Percentiles rank a stretch among this genome's conserved stretches.
Conservation (phyloP, 177 flowering plant species). For the Telopea speciosissima region DNA sequence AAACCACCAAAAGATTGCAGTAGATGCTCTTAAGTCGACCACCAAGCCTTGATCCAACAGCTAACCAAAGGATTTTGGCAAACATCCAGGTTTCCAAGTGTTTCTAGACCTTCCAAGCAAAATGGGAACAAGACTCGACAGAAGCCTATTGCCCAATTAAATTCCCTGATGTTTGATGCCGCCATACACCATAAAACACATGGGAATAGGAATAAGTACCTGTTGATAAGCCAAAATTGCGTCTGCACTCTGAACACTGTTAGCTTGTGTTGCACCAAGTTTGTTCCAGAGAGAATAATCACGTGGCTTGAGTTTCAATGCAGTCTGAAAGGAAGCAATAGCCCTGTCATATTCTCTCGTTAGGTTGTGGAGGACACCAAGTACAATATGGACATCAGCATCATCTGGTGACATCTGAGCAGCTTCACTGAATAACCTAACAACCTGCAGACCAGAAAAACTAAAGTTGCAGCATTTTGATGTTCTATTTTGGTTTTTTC, state of each 20-base stretch:
- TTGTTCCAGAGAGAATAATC: slow-evolving; percentile 99
- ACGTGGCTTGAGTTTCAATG: slow-evolving; percentile 79
- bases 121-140: too few relatives aligned
- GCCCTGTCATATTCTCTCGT: slow-evolving; percentile 90
- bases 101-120: too few relatives aligned
- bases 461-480: neutral
- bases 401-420: slow-evolving; percentile 85
- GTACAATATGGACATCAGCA: slow-evolving; percentile 93
- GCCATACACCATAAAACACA: neutral
- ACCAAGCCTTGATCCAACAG: too few relatives aligned
- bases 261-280: slow-evolving; percentile 98
- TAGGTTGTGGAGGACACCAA: slow-evolving; percentile 83
- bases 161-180: neutral
- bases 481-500: neutral
- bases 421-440: slow-evolving; percentile 75
- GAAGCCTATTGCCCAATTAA: neutral
- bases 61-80: too few relatives aligned
- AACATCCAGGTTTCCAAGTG: too few relatives aligned
- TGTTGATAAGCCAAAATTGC: slow-evolving; percentile 91
- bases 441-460: slow-evolving; percentile 42
- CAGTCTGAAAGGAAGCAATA: slow-evolving; percentile 37
- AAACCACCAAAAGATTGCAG: too few relatives aligned
- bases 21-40: too few relatives aligned
- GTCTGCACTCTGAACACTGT: slow-evolving; percentile 94
- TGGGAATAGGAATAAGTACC: slow-evolving; percentile 30